phyloP scores from a whole-genome alignment of 768 basidiomycete genomes.

The Auriscalpium microsporum region DNA sequence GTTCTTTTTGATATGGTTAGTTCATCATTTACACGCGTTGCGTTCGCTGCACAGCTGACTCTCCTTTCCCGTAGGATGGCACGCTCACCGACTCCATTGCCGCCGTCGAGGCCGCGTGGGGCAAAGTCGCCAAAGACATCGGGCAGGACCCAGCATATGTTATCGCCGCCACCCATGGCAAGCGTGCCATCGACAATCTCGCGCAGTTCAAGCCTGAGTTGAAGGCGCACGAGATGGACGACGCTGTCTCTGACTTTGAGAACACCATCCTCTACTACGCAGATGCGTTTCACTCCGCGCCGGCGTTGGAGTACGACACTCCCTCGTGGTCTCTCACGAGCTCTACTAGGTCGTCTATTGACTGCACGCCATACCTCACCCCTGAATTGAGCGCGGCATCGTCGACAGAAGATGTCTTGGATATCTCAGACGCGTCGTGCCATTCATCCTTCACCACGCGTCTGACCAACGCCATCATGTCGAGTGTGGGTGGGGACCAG shows the following conservation, averaged over 20 bases:
- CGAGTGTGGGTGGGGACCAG: neutral
- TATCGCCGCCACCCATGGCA: constrained; percentile 71
- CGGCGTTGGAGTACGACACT: constrained; percentile 25
- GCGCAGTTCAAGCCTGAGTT: constrained; percentile 50
- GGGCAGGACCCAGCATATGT: constrained; percentile 59
- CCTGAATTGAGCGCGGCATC: constrained; percentile 31
- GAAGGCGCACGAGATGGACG: constrained; percentile 45
- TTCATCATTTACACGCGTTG: constrained; percentile 8
- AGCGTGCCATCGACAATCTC: constrained; percentile 71
- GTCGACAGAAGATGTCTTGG: constrained; percentile 34
- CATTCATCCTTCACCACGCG: neutral
- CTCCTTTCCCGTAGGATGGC: constrained; percentile 38
- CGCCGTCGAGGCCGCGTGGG: constrained; percentile 71
- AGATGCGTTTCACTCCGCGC: constrained; percentile 46
- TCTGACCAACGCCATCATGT: neutral
- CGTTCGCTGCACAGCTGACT: constrained; percentile 13
- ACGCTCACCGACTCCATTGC: constrained; percentile 69
- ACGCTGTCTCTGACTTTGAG: constrained; percentile 53
- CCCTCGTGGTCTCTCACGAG: constrained; percentile 15
- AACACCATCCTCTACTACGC: constrained; percentile 58
- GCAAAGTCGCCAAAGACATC: constrained; percentile 60
- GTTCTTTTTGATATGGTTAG: constrained; percentile 61
- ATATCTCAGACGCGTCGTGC: neutral
- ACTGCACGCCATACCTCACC: constrained; percentile 35
- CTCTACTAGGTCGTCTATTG: constrained; percentile 22